Base-by-base conservation (phyloP, 305 asterid species). In the Fraxinus platypoda region DNA sequence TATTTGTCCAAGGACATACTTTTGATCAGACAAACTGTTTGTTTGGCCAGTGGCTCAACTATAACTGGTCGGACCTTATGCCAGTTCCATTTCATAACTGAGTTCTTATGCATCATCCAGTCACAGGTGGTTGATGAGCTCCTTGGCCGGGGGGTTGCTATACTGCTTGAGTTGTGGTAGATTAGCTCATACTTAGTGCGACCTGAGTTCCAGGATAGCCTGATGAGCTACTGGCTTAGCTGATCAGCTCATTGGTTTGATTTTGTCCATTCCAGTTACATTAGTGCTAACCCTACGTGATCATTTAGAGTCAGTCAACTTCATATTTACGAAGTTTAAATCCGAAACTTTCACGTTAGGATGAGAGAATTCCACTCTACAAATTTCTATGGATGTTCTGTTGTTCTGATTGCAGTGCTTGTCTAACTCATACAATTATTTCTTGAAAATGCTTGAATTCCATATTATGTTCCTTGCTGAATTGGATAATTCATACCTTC, bases 401-500 rank as follows among this genome's bases (percentile, higher is more conserved):
- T 66, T 66, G 35, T 26, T 11, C n/a, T 66, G 74, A 26, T 66
- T 66, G 12, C 15, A 30, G 21, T 9, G 49, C 71, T 80, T 17
- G 59, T 52, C 26, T 59, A 59, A 8, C 71, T 59, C 31, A 59
- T 59, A 21, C 70, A 59, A 19, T 46, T 72, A 66, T 66, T 11
- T 66, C 35, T 66, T 66, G 19, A 66, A 66, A 66, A 26, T 66
- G 35, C 34, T 66, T 26, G 35, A 66, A 66, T 66, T 26, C 35
- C 35, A 66, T 25, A 31, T 71, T 68, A 71, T 11, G 41, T 71
- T 13, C 76, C 81, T 37, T 74, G 46, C 37, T 79, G 54, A 79
- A 62, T 62, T 54, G 43, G 75, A 75, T 76, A 28, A 28, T 54
- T 28, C 34, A 23, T 62, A 28, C 84, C 64, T 52, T 79, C 68